Base-by-base conservation (phyloP, 352 stramenopile genomes). In the Pythium myriotylum region DNA sequence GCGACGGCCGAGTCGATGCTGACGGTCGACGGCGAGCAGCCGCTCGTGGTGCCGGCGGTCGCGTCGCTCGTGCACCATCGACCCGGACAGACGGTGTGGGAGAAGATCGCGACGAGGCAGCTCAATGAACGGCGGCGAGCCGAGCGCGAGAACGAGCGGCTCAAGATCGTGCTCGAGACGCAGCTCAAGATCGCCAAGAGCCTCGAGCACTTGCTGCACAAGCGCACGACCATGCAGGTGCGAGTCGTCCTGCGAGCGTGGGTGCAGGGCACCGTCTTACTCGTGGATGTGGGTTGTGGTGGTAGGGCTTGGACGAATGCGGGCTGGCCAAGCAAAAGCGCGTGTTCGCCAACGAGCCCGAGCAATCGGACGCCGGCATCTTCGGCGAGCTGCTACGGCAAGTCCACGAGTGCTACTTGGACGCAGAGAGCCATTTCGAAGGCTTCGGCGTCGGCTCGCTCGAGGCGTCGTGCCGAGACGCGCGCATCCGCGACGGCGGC, bases 181-280 rank as follows among this genome's bases (percentile, higher is more conserved):
- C 76, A 85, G 58, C 58, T 78, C 46, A 74, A 83, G 46, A 26
- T 82, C 42, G 62, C 70, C 8, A 69, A 63, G 54, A 74, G 68
- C 32, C 72, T 85, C 29, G 73, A 77, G 54, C 35, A 39, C 14
- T 35, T 79, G 1, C 55, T 84, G 22, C 42, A 67, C 50, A 74
- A 79, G 48, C 65, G 58, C 12, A n/a, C 52, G 32, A n/a, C 40
- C n/a, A 47, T 37, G 7, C 9, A 27, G 16, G n/a, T 23, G 19
- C 23, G 23, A 48, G 41, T n/a, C n/a, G 41, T 20, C 42, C 3
- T 12, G n/a, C 45, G 23, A 35, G 29, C 29, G n/a, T n/a, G 29
- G 29, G 10, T 10, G 5, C 5, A 35, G 29, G 10, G 29, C 29
- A 10, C 8, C 4, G 4, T 19, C 23, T 52, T 16, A 35, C 22